A percentile compares a stretch with the other conserved stretches of the same genome.
phyloP scores from a whole-genome alignment of 2,329 filamentous ascomycete species.

The Helicocarpus griseus region DNA sequence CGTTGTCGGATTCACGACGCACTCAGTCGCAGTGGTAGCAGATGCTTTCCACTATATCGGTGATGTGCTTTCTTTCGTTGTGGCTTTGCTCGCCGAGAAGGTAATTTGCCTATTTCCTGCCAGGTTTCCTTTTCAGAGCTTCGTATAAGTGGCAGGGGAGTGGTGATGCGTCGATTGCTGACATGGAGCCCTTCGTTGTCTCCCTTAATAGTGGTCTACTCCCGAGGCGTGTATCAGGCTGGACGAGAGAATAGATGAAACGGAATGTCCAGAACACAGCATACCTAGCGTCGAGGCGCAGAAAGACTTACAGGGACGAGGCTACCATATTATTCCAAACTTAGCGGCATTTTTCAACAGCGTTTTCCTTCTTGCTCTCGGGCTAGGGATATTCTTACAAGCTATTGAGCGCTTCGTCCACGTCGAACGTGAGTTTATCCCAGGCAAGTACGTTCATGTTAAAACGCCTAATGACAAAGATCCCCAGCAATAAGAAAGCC shows the following conservation, averaged over 20 bases:
- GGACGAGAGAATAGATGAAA: background rate
- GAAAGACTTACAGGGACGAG: background rate
- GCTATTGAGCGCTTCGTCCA: slow-evolving; percentile 61
- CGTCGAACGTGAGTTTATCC: slow-evolving; percentile 38
- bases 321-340: slow-evolving; percentile 5
- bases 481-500: slow-evolving; percentile 53
- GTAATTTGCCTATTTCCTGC: slow-evolving; percentile 1
- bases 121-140: background rate
- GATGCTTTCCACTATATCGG: slow-evolving; percentile 71
- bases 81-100: slow-evolving; percentile 9
- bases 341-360: slow-evolving; percentile 60
- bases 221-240: background rate
- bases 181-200: background rate
- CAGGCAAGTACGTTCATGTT: background rate
- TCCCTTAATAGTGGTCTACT: background rate
- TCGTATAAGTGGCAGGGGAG: no score
- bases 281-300: background rate
- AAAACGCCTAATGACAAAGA: slow-evolving; percentile 4
- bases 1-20: slow-evolving; percentile 58
- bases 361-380: slow-evolving; percentile 61
- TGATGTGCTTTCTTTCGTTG: slow-evolving; percentile 11
- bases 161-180: no score
- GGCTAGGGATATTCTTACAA: slow-evolving; percentile 63
- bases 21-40: slow-evolving; percentile 61
- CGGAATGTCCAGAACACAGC: background rate